phyloP scores from a whole-genome alignment of 2,329 filamentous ascomycete species.

The Rugonectria rugulosa region DNA sequence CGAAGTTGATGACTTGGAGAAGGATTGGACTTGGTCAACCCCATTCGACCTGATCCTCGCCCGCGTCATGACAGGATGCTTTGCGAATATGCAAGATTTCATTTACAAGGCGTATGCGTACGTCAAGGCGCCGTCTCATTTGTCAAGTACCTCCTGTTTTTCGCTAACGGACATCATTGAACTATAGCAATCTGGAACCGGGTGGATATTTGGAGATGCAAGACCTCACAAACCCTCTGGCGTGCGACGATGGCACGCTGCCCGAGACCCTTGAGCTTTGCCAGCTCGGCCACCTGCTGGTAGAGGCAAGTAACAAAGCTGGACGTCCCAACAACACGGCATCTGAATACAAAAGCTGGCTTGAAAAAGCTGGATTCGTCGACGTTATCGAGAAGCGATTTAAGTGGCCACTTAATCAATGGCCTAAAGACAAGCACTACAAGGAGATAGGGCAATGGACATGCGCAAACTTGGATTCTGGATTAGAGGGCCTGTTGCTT shows the following conservation, averaged over 20 bases:
- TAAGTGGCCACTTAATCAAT: conserved; percentile 19
- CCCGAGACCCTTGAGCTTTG: not conserved
- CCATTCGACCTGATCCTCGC: conserved; percentile 16
- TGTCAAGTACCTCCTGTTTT: not conserved
- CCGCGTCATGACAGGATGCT: conserved; percentile 12
- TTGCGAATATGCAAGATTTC: conserved; percentile 11
- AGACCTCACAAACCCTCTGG: conserved; percentile 11
- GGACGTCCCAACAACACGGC: conserved; percentile 3
- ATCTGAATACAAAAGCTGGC: conserved; percentile 5
- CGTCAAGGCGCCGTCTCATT: too few relatives aligned
- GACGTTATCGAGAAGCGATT: conserved; percentile 11
- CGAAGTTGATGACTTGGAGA: conserved; percentile 16
- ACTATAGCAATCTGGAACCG: conserved; percentile 21
- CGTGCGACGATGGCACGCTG: conserved; percentile 13
- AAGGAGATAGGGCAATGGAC: conserved; percentile 20
- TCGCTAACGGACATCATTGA: not conserved
- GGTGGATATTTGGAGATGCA: conserved; percentile 20
- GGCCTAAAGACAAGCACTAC: conserved; percentile 20
- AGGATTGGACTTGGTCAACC: conserved; percentile 11
- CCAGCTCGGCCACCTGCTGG: not conserved
- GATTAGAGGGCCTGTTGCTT: conserved; percentile 13
- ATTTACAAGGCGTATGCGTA: conserved; percentile 13
- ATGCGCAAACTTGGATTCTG: not conserved
- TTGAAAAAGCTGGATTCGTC: conserved; percentile 19
- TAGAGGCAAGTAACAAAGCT: conserved; percentile 16